Evolutionary conservation across 202 grass and related monocot species (phyloP), one percentile per base, ranked within the genome.

Genomic region (Carex sylvatica): DNA sequence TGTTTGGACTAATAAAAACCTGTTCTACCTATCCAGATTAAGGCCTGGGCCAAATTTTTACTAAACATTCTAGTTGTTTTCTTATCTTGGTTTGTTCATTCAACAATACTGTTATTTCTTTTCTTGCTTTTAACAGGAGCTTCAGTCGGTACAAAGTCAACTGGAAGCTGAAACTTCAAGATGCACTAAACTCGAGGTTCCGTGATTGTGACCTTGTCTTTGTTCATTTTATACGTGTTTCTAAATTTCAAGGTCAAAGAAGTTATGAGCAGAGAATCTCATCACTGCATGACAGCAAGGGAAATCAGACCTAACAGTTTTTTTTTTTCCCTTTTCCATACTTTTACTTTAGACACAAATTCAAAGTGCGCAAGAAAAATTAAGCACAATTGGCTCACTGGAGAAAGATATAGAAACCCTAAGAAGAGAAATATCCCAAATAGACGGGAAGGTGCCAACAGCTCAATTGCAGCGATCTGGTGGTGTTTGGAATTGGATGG

Each of bases 401-500:
- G 92, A 99, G 65, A 84, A 87, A 71, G 89, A 95, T 82, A 73
- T 93, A 23, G 89, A 93, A 88, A 66, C 82, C 55, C 51, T 99
- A 70, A 85, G 65, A 38, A 87, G 64, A 82, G 85, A 99, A 80
- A 93, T 94, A 79, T 91, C 93, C 81, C 87, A 89, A 88, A 84
- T 83, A 23, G 89, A 93, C 31, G 86, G 88, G 92, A 93, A 89
- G 70, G 87, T 93, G 67, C 9, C 65, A 60, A 70, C 80, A 78
- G 61, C 83, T 83, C 92, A 93, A 19, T 87, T 79, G 42, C 83
- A 88, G 74, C 89, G 71, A 83, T 93, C 92, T 53, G 84, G 96
- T 18, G 92, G 95, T 28, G 91, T 98, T 24, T 95, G 92, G 96
- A 88, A 98, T 63, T 98, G 92, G 96, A 84, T 93, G 88, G 84